phyloP scores from a whole-genome alignment of 1,284 basidiomycete species.

The Cutaneotrichosporon sp. region DNA sequence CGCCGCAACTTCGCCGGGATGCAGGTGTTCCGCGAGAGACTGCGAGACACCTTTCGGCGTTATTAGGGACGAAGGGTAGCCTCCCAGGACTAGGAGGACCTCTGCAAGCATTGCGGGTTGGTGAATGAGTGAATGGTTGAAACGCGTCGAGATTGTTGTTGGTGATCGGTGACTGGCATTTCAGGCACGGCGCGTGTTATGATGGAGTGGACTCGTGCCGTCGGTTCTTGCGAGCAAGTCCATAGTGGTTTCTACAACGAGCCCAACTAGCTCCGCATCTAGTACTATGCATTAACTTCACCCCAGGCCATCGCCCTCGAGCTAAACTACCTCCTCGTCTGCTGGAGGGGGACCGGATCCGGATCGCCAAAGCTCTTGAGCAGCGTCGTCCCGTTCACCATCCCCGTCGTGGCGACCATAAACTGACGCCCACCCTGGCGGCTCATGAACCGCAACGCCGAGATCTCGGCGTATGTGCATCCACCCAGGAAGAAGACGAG shows the following conservation, averaged over 20 bases:
- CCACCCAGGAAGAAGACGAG: conserved; percentile 98
- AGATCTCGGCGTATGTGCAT: conserved; percentile 94
- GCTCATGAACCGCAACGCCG: conserved; percentile 85
- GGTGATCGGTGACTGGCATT: neutral
- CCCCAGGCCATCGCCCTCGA: neutral
- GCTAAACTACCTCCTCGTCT: neutral
- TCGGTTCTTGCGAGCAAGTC: no score
- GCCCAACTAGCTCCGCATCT: neutral
- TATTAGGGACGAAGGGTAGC: conserved; percentile 76
- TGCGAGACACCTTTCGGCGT: conserved; percentile 54
- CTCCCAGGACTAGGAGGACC: conserved; percentile 72
- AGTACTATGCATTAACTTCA: no score
- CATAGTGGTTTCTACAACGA: conserved; percentile 8
- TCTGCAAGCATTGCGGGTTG: conserved; percentile 79
- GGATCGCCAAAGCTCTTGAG: conserved; percentile 18
- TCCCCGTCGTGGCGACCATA: conserved; percentile 81
- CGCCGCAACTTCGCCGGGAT: conserved; percentile 77
- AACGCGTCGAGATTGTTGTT: conserved; percentile 1
- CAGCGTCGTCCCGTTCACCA: conserved; percentile 62
- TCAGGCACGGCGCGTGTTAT: neutral
- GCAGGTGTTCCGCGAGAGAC: conserved; percentile 64
- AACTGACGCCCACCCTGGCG: conserved; percentile 73
- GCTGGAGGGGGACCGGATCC: conserved; percentile 10
- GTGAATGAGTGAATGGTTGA: neutral
- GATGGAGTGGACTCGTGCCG: no score